Conservation (phyloP, 2,329 filamentous ascomycete genomes). For the Juglanconis juglandina region DNA sequence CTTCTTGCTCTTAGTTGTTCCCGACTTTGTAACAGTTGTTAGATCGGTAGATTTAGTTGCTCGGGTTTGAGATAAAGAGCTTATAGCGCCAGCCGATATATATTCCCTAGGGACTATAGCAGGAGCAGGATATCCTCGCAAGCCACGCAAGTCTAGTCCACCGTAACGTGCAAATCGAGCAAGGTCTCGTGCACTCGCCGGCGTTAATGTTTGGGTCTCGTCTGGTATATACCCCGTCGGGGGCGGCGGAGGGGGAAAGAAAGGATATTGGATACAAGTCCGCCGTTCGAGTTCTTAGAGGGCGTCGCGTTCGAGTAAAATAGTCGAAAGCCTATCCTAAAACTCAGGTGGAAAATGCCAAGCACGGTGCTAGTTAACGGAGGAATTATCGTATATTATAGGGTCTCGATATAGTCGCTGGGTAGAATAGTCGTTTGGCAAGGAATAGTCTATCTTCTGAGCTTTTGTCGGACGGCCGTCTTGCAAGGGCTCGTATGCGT, state of each 20-base stretch:
- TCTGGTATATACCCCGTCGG: background rate
- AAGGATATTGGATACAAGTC: background rate
- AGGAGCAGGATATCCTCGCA: conserved; percentile 19
- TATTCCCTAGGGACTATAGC: background rate
- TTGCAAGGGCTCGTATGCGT: too few species aligned
- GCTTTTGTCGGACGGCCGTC: background rate
- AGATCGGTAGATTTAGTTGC: conserved; percentile 18
- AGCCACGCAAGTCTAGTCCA: conserved; percentile 23
- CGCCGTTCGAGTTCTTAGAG: conserved; percentile 6
- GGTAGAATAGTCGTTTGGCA: background rate
- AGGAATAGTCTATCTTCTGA: background rate
- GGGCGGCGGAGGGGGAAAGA: background rate
- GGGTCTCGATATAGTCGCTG: background rate
- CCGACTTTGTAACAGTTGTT: conserved; percentile 7
- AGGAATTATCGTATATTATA: background rate
- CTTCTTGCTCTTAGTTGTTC: conserved; percentile 22
- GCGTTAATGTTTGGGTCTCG: too few species aligned
- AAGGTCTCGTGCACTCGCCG: background rate
- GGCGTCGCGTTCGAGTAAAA: conserved; percentile 7
- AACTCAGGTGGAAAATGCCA: conserved; percentile 16
- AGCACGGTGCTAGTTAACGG: background rate
- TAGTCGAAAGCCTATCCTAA: conserved; percentile 14
- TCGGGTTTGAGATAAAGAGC: conserved; percentile 15
- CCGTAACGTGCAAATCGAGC: conserved; percentile 24
- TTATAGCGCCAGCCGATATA: conserved; percentile 8